Percentiles rank a stretch among this genome's conserved stretches.
These are phyloP conservation scores for Dryas alaskensis DNA, from an alignment of 306 rosid genomes.

Conservation along the genomic window DNA sequence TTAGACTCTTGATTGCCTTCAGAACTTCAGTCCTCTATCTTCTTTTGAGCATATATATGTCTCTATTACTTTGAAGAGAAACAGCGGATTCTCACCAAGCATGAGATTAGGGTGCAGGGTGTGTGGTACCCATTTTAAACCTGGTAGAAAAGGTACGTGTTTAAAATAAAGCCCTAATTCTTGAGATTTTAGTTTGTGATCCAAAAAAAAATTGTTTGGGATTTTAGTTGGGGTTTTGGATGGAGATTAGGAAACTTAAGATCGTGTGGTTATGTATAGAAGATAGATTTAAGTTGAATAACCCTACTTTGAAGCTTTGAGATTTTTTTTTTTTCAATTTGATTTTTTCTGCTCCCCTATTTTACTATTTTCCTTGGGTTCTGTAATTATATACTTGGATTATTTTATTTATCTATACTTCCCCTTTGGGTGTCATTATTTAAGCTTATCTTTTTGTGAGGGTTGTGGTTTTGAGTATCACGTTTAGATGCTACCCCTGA, in stretches of 20 bases:
- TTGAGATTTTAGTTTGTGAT: background rate
- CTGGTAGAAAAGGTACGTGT: background rate
- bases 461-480: too few species aligned
- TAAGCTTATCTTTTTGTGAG: too few species aligned
- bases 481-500: too few species aligned
- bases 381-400: background rate
- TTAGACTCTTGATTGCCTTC: slow-evolving; percentile 61
- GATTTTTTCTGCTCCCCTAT: background rate
- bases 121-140: background rate
- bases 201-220: background rate
- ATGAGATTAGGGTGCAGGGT: background rate
- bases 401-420: background rate
- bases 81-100: slow-evolving; percentile 8
- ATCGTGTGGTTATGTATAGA: background rate
- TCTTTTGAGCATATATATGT: background rate
- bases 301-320: background rate
- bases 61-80: background rate
- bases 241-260: background rate
- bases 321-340: background rate
- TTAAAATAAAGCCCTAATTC: background rate
- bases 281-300: background rate
- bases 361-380: background rate
- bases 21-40: background rate
- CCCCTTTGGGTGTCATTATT: background rate
- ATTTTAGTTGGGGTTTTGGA: background rate